Conservation (phyloP, 2,329 filamentous ascomycete species). For the Amauroascus verrucosus region DNA sequence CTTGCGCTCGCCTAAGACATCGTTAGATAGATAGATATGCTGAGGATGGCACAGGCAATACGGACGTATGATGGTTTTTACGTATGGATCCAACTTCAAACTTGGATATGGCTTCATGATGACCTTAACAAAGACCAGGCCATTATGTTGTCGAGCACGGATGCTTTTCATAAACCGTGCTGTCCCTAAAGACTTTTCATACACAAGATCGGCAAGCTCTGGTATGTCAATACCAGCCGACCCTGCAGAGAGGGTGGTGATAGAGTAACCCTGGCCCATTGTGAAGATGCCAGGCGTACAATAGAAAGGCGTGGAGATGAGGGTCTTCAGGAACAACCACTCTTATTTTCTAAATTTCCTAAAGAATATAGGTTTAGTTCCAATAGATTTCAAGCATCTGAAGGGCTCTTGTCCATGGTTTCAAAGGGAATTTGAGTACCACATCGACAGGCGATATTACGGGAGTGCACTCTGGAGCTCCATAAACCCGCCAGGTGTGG, state of each 20-base stretch:
- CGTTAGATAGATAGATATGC: slow-evolving; percentile 9
- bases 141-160: slow-evolving; percentile 77
- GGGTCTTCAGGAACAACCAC: background rate
- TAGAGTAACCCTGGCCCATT: slow-evolving; percentile 96
- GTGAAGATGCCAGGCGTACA: slow-evolving; percentile 19
- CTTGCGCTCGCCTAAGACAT: slow-evolving; percentile 59
- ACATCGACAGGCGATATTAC: background rate
- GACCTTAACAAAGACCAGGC: slow-evolving; percentile 85
- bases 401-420: background rate
- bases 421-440: background rate
- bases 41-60: slow-evolving; percentile 19
- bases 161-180: slow-evolving; percentile 96
- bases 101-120: slow-evolving; percentile 83
- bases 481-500: background rate
- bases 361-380: background rate
- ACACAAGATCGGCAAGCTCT: slow-evolving; percentile 79
- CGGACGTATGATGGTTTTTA: slow-evolving; percentile 63
- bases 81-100: slow-evolving; percentile 70
- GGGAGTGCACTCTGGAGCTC: background rate
- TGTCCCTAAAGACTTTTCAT: slow-evolving; percentile 84
- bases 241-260: slow-evolving; percentile 81
- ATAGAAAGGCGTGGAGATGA: background rate
- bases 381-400: background rate
- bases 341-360: background rate
- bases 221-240: slow-evolving; percentile 88